Evolutionary conservation across 495 filamentous ascomycete genomes (phyloP), one percentile per base, ranked within the genome.

Genomic region (Penicillium parvum): DNA sequence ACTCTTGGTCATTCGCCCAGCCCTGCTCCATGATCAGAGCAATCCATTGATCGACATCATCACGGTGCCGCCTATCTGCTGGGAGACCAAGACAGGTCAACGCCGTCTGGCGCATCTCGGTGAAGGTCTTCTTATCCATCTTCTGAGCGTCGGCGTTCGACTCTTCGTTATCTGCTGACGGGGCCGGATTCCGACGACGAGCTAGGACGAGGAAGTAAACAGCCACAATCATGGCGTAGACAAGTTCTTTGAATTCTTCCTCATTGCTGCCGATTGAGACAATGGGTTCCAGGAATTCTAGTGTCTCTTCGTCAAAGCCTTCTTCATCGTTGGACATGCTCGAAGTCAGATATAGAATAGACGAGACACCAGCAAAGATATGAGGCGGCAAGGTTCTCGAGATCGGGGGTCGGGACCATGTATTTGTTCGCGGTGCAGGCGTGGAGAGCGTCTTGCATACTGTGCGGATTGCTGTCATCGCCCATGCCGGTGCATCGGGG

Each of bases 1-100:
- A 90, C 47, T 85, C 83, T 42, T 78, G 68, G 41, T 58, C 63
- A 23, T 79, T 69, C 25, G 79, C 73, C 84, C 84, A 90, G 10
- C 68, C 66, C 9, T 74, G 69, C 32, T 74, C 63, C 46, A 70
- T 74, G 21, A 84, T 71, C 37, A 77, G 53, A 23, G 73, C 52
- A 47, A 83, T 75, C 57, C 83, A 83, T 5, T 63, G 54, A 40
- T 84, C 76, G 8, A 88, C 71, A 40, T 84, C 76, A 32, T 71
- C 71, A 9, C 69, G 57, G 48, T 73, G 68, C 15, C 54, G 49
- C 23, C 61, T 52, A 27, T 66, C 63, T 9, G 56, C 61, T 0
- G 65, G 57, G 2, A 73, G 55, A 8, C 64, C 62, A 26, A 71
- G 50, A 34, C 66, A 65, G 6, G 56, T 61, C 14, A 73, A 48